Evolutionary conservation across 228 moss, liverwort and hornwort genomes (phyloP), one percentile per base, ranked within the genome.

Genomic region (Sphagnum fallax): DNA sequence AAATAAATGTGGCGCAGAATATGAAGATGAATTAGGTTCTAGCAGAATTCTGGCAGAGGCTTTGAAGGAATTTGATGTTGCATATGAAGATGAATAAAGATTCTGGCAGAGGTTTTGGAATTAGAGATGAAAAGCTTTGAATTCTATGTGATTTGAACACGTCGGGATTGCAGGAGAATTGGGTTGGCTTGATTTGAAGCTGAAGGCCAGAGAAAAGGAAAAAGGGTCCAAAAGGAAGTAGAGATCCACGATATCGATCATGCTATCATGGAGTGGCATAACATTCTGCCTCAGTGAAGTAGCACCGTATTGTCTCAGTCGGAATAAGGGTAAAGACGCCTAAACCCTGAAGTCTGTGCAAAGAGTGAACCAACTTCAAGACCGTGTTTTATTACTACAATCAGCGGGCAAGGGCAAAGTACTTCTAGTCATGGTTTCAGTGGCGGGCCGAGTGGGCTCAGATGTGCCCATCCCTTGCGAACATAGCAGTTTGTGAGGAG

Each of bases 191-290:
- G 32, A 32, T 32, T 32, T 32, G 2, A 32, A 2, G 32, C 32
- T 32, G 32, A 32, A 32, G 32, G 32, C 32, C 32, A 2, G 32
- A 32, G 32, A 32, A 32, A 32, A 32, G 32, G 32, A 32, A 32
- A 32, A 32, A 32, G 32, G 2, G 32, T 32, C 32, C 32, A 32
- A 32, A 32, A 32, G 32, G 32, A 32, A 32, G 32, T 32, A 32
- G 32, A 32, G 32, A 32, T 32, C 32, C 32, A 32, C 32, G 32
- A 32, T 32, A 32, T 32, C 32, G 60, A 62, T 8, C 65, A 93
- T 97, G 96, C 70, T 97, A 57, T 91, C 96, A 9, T 97, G 96
- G 96, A 85, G 96, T 67, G 96, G 96, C 10, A 84, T 97, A 49
- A 91, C 91, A 50, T 79, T 97, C 63, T 93, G 93, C 78, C 84